These are phyloP conservation scores for Syzygium oleosum DNA, from an alignment of 345 rosid species.

Conservation along the genomic window DNA sequence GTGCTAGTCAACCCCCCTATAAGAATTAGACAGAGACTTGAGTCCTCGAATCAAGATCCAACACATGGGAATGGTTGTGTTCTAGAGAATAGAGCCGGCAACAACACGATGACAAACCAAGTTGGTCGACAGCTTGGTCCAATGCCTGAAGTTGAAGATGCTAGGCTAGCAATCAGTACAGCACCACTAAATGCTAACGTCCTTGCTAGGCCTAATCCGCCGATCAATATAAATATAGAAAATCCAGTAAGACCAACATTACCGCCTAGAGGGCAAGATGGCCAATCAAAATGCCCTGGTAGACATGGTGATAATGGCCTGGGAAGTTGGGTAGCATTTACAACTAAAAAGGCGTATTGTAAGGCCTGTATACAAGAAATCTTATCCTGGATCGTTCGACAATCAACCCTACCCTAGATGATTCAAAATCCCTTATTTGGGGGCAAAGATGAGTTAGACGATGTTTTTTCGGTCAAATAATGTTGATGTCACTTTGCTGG, in stretches of 20 bases:
- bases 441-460: neutral
- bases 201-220: neutral
- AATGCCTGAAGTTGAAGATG: neutral
- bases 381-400: neutral
- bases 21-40: neutral
- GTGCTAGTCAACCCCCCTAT: neutral
- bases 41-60: neutral
- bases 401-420: neutral
- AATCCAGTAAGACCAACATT: neutral
- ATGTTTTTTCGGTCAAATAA: accelerated
- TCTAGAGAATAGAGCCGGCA: neutral
- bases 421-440: neutral
- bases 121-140: neutral
- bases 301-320: neutral
- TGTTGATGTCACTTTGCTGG: neutral
- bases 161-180: neutral
- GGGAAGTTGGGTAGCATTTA: neutral
- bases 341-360: neutral
- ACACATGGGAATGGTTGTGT: neutral
- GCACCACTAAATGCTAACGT: neutral
- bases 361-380: neutral
- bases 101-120: neutral
- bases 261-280: neutral
- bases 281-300: neutral
- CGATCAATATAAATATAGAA: neutral